Evolutionary conservation across 2,329 filamentous ascomycete genomes (phyloP), one percentile per base, ranked within the genome.

Genomic region (Aspergillus sp.): DNA sequence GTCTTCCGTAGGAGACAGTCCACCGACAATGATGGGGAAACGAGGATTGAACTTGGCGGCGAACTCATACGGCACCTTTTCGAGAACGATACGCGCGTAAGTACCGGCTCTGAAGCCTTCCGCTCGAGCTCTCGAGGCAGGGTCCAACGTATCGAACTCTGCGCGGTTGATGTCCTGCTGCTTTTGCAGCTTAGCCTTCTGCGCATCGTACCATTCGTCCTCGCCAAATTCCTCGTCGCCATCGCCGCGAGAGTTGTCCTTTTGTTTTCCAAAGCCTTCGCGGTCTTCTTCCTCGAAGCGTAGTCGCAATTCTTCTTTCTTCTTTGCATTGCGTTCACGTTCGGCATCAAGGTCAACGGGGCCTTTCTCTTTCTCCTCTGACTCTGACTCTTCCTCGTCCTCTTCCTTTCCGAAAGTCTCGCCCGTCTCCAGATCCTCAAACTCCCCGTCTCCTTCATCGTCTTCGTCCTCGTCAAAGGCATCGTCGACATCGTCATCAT

Each of bases 161-260:
- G 88, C 82, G 62, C 90, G 89, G 73, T 98, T 98, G 80, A 98
- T 96, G 61, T 94, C 88, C 53, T 93, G 80, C 68, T 98, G 93
- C 71, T 95, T 96, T 70, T 96, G 88, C 50, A 98, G 84, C 66
- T 86, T 80, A 27, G 93, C 88, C 73, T 98, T 98, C 65, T 98
- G 93, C 23, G 87, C 82, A 63, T 97, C 93, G 65, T 98, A 98
- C 94, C 94, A 98, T 48, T 98, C 88, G 64, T 98, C 93, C 69
- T 98, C 93, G 45, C 90, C 93, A 61, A 95, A 97, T 49, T 82
- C 75, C 46, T 91, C 82, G 5, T 82, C 75, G 3, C 78, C 78
- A 25, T 80, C 82, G 55, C 89, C 86, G 53, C 86, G 86, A 44
- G 84, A 82, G 23, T 87, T 84, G 63, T 94, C 94, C 69, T 93